A percentile compares a stretch with the other conserved stretches of the same genome.
Conservation (phyloP, 345 rosid genomes). For the Rhizophora apiculata region DNA sequence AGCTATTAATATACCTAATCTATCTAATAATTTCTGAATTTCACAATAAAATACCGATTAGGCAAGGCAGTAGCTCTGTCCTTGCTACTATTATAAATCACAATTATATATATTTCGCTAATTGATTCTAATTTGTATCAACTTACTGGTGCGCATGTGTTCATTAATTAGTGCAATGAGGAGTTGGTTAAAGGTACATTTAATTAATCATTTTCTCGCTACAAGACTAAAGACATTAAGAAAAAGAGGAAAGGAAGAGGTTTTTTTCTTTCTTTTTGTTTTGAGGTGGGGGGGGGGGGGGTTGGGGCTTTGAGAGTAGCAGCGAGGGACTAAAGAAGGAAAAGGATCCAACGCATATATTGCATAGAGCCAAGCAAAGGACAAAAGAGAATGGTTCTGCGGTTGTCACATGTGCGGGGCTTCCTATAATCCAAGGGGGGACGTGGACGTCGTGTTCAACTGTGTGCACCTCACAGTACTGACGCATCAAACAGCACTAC, state of each 20-base stretch:
- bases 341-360: constrained; percentile 5
- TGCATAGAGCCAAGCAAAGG: constrained; percentile 28
- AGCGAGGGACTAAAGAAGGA: neutral
- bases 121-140: too few species aligned
- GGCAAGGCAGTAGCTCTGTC: neutral
- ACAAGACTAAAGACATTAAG: too few species aligned
- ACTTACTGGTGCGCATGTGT: constrained; percentile 19
- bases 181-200: constrained; percentile 17
- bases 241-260: neutral
- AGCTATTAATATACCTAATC: too few species aligned
- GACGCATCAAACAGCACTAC: too few species aligned
- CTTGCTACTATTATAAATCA: neutral
- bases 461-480: constrained; percentile 13
- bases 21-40: too few species aligned
- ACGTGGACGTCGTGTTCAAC: constrained; percentile 15
- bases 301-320: too few species aligned
- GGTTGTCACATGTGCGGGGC: constrained; percentile 30
- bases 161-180: constrained; percentile 29
- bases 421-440: constrained; percentile 26
- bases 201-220: neutral
- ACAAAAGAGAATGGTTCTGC: constrained; percentile 19
- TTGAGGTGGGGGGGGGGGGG: too few species aligned
- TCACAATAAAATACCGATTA: neutral
- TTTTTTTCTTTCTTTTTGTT: too few species aligned
- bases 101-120: neutral